A percentile compares a stretch with the other conserved stretches of the same genome.
phyloP scores from a whole-genome alignment of 306 rosid species.

The Sophora flavescens region DNA sequence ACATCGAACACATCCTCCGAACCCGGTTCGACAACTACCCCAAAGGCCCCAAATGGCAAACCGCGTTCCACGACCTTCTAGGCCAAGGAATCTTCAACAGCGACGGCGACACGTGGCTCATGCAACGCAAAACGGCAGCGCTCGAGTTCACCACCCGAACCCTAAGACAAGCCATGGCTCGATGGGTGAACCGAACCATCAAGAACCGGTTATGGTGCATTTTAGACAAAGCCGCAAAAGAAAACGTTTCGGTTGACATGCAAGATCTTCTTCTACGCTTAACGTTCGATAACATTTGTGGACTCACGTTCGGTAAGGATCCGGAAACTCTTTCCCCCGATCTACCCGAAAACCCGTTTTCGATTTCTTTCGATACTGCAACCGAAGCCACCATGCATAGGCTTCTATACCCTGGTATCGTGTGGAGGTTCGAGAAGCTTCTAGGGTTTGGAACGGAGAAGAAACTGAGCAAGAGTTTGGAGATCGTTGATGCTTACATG shows the following conservation, averaged over 20 bases:
- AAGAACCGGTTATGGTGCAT: conserved; percentile 82
- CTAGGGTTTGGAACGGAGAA: conserved; percentile 65
- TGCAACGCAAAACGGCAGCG: conserved; percentile 97
- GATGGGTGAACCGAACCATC: conserved; percentile 94
- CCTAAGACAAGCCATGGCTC: conserved; percentile 87
- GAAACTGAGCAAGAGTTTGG: conserved; percentile 58
- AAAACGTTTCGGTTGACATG: conserved; percentile 66
- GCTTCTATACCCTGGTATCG: conserved; percentile 72
- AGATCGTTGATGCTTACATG: conserved; percentile 76
- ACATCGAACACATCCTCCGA: conserved; percentile 83
- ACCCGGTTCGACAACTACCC: conserved; percentile 89
- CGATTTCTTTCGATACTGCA: conserved; percentile 77
- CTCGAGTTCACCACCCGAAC: conserved; percentile 92
- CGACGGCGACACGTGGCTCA: conserved; percentile 92
- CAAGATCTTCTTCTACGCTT: conserved; percentile 85
- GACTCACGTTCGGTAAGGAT: conserved; percentile 91
- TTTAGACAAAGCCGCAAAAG: conserved; percentile 69
- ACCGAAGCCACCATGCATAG: conserved; percentile 86
- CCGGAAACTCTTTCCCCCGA: conserved; percentile 85
- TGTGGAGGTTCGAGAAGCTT: conserved; percentile 74
- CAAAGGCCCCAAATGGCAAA: conserved; percentile 86
- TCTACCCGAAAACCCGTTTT: conserved; percentile 64
- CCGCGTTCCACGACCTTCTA: conserved; percentile 86
- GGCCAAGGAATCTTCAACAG: conserved; percentile 96
- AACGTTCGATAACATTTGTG: conserved; percentile 93